phyloP scores from a whole-genome alignment of 2,329 filamentous ascomycete species.

The Immersiporthe knoxdaviesiana region DNA sequence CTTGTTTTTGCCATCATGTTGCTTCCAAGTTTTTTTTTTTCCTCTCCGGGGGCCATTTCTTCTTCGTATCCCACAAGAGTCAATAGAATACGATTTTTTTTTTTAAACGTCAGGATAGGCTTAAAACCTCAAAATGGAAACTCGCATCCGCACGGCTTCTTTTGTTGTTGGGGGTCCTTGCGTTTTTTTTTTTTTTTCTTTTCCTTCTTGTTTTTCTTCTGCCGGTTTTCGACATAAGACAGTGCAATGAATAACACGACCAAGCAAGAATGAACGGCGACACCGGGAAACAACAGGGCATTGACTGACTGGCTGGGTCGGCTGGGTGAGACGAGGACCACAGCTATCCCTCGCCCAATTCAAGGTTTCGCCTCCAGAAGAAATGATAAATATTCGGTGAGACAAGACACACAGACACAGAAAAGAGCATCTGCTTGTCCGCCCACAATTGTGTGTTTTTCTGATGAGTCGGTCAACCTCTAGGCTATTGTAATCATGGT shows the following conservation, averaged over 20 bases:
- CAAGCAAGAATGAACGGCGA: background rate
- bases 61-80: background rate
- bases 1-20: background rate
- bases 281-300: background rate
- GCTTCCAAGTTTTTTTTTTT: background rate
- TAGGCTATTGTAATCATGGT: no score
- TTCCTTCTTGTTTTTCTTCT: no score
- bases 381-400: background rate
- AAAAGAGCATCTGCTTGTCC: background rate
- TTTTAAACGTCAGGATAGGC: background rate
- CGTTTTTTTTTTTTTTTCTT: no score
- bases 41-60: no score
- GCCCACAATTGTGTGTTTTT: background rate
- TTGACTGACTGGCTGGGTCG: background rate
- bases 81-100: slow-evolving; percentile 5
- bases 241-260: background rate
- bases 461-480: no score
- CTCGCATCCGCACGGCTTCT: no score
- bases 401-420: background rate
- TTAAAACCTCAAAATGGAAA: background rate
- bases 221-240: no score
- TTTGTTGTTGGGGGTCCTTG: background rate
- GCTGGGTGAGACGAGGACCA: background rate
- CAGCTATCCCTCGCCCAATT: no score
- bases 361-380: background rate